Base-by-base conservation (phyloP, 2,329 filamentous ascomycete genomes). In the Nothophoma quercina region DNA sequence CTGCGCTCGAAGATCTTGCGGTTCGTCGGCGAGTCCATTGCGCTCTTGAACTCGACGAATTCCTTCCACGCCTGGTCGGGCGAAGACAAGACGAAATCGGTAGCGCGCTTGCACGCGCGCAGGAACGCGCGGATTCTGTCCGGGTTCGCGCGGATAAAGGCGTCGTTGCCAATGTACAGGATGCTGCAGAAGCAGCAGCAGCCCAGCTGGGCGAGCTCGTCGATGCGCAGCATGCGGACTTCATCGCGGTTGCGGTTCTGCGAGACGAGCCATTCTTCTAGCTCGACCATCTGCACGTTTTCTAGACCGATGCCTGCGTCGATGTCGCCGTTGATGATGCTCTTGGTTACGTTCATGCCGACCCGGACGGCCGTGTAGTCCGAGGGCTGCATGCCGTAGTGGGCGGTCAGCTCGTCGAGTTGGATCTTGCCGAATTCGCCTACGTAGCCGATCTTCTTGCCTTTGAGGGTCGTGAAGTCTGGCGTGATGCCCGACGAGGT, bases 181-280 rank as follows among this genome's bases (percentile, higher is more conserved):
- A 92, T 89, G 22, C 85, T 86, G 76, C 89, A 92, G 83, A 92
- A 92, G 81, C 89, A 92, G 83, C 89, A 92, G 78, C 89, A 92
- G 41, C 89, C 89, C 3, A 91, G 80, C 72, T 91, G 87, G 26
- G 89, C 89, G 22, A 92, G 86, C 77, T 91, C 84, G 70, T 92
- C 89, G 67, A 92, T 92, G 65, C 89, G 86, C 15, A 92, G 83
- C 88, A 92, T 91, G 75, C 90, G 86, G 7, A 91, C 89, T 58
- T 91, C 88, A 12, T 78, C 76, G 69, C 82, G 83, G 53, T 85
- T 81, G 1, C 87, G 86, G 61, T 81, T 81, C 69, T 89, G 86
- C 0, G 69, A 57, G 0, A 80, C 80, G 16, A 91, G 85, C 88
- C 88, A 91, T 68, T 90, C 88, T 72, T 89, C 88, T 1, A 92